A percentile compares a stretch with the other conserved stretches of the same genome.
Conservation (phyloP, 2,329 filamentous ascomycete genomes). For the Colletotrichum karsti region DNA sequence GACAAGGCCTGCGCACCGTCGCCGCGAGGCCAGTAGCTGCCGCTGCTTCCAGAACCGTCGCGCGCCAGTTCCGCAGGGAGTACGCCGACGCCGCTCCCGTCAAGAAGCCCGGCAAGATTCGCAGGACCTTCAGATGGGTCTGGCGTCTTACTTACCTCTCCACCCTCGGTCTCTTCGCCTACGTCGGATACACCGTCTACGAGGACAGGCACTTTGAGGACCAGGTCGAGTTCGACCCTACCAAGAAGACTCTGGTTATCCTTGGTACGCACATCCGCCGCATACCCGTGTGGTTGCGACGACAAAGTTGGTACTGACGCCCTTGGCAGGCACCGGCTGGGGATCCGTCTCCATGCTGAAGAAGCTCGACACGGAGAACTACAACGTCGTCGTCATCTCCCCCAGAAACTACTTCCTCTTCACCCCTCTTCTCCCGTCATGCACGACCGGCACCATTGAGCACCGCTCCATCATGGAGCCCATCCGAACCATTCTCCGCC, state of each 20-base stretch:
- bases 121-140: slow-evolving; percentile 76
- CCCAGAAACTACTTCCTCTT: slow-evolving; percentile 99
- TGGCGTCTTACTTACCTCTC: slow-evolving; percentile 87
- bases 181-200: slow-evolving; percentile 84
- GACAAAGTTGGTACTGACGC: slow-evolving; percentile 28
- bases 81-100: slow-evolving; percentile 58
- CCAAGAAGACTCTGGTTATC: slow-evolving; percentile 96
- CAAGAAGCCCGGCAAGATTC: slow-evolving; percentile 67
- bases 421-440: slow-evolving; percentile 95
- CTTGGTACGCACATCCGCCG: slow-evolving; percentile 69
- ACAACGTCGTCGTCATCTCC: slow-evolving; percentile 97
- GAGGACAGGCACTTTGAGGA: slow-evolving; percentile 81
- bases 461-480: slow-evolving; percentile 99
- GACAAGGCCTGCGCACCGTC: slow-evolving; percentile 19
- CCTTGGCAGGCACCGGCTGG: slow-evolving; percentile 87
- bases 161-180: slow-evolving; percentile 73
- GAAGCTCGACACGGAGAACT: slow-evolving; percentile 98
- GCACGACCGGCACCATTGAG: slow-evolving; percentile 96
- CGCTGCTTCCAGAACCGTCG: slow-evolving; percentile 29
- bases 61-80: slow-evolving; percentile 52
- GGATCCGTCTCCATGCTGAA: slow-evolving; percentile 94
- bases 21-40: slow-evolving; percentile 21
- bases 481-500: slow-evolving; percentile 91
- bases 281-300: background rate
- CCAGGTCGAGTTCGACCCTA: slow-evolving; percentile 81